Base-by-base conservation (phyloP, 2,329 filamentous ascomycete genomes). In the Monosporascus cannonballus region DNA sequence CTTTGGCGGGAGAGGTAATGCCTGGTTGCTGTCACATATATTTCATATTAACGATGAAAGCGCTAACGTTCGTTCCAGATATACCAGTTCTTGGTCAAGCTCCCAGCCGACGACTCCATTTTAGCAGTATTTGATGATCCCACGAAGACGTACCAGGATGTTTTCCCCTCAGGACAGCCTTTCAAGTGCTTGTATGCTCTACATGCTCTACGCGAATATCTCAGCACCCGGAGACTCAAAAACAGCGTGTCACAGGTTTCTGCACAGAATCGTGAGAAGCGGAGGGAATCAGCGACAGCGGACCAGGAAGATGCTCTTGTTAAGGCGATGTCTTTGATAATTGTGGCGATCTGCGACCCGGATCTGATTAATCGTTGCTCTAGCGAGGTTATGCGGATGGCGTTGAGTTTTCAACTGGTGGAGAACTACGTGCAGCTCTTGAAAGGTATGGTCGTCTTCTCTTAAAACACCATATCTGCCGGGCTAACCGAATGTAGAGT, bases 121-220 rank as follows among this genome's bases (percentile, higher is more conserved):
- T 67, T 87, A 24, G 73, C 77, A 25, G 74, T 79, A 25, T 79
- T 94, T 49, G 77, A 80, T 49, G 76, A 77, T 8, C 69, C 75
- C 2, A 65, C 70, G 1, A 75, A 74, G n/a, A 73, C 78, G 0
- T 79, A 84, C 54, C 69, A 72, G 11, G 78, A 86, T 11, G 72
- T 91, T 1, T 91, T 94, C 55, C 85, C 87, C 6, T 68, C 80
- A 1, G 78, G 80, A 0, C 83, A 87, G 54, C 86, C 86, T 2
- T 91, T 84, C 73, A 87, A 86, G 60, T 83, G 84, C 2, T 75
- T 91, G 1, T 95, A 92, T 65, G 86, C 86, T 3, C 70, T 90
- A 1, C 79, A 86, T 62, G 81, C 85, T 1, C 73, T 96, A 39
- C 73, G 76, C 22, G 78, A 83, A 51, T 86, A 85, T 64, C 75